phyloP scores from a whole-genome alignment of 1,284 basidiomycete genomes.

The Pulveroboletus sp. region DNA sequence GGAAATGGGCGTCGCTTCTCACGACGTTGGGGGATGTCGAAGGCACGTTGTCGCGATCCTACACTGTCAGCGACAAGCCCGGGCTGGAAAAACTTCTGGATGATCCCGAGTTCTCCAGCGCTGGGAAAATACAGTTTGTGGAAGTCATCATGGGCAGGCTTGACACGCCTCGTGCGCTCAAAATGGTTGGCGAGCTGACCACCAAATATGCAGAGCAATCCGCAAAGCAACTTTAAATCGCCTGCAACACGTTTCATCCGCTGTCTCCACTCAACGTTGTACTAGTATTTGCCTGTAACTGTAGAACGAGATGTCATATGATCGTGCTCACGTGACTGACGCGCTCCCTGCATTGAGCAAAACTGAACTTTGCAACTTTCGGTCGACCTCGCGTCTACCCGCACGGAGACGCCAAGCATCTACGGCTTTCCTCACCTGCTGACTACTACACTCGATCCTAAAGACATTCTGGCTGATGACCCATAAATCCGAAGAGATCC shows the following conservation, averaged over 20 bases:
- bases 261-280: not conserved
- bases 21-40: slow-evolving; percentile 53
- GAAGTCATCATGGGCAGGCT: slow-evolving; percentile 74
- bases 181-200: slow-evolving; percentile 47
- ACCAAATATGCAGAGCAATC: slow-evolving; percentile 17
- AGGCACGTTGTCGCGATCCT: slow-evolving; percentile 58
- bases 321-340: slow-evolving; percentile 29
- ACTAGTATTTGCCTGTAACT: slow-evolving; percentile 15
- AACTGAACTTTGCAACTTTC: slow-evolving; percentile 1
- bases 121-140: slow-evolving; percentile 70
- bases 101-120: slow-evolving; percentile 51
- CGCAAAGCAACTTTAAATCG: slow-evolving; percentile 14
- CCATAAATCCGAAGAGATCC: slow-evolving; percentile 29
- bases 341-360: slow-evolving; percentile 11
- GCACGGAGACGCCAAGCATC: not conserved
- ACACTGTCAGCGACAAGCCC: slow-evolving; percentile 58
- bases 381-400: slow-evolving; percentile 9
- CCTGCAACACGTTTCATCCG: not conserved
- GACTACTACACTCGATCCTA: not conserved
- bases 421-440: not conserved
- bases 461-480: slow-evolving; percentile 16
- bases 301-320: slow-evolving; percentile 47
- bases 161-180: slow-evolving; percentile 69
- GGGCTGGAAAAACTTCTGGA: slow-evolving; percentile 65
- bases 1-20: slow-evolving; percentile 60